Base-by-base conservation (phyloP, 495 filamentous ascomycete genomes). In the Rhypophila decipiens region DNA sequence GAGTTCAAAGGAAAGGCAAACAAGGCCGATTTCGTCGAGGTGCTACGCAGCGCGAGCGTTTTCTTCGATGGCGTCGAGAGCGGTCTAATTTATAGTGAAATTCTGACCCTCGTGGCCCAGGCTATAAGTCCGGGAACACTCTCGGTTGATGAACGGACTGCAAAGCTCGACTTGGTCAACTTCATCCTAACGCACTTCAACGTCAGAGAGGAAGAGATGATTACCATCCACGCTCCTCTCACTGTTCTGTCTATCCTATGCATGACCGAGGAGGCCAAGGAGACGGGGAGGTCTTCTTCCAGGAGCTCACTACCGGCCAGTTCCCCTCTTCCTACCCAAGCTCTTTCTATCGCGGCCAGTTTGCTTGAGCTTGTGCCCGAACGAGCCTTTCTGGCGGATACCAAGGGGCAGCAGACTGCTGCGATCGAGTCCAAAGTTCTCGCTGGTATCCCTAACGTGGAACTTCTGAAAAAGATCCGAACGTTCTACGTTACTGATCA, bases 21-120 rank as follows among this genome's bases (percentile, higher is more conserved):
- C 13, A 84, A 84, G 56, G 67, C 78, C 11, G 76, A 88, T 27
- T 88, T 90, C 50, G 70, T 76, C n/a, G 93, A 99, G 64, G 88
- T 96, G 1, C 74, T 96, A 31, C 78, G 86, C 44, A 97, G 93
- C 55, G 94, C 91, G 7, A 95, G 84, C 56, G 83, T 88, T 33
- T 97, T 99, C 65, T 97, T 99, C 53, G 91, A 99, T 64, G 91
- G 89, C 4, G 88, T 99, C 24, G 94, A 99, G 65, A 90, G 90
- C 52, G 82, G 84, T 3, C 71, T 96, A 34, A 96, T 99, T 19
- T 99, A 95, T 75, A 82, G 84, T 20, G 85, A 95, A 59, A 76
- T 96, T 39, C 63, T 81, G 31, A 65, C 76, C 18, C 70, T 83
- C 39, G 64, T 85, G 47, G 64, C 72, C 2, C 69, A 74, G 39